phyloP scores from a whole-genome alignment of 768 basidiomycete genomes.

The Strobilomyces confusus region DNA sequence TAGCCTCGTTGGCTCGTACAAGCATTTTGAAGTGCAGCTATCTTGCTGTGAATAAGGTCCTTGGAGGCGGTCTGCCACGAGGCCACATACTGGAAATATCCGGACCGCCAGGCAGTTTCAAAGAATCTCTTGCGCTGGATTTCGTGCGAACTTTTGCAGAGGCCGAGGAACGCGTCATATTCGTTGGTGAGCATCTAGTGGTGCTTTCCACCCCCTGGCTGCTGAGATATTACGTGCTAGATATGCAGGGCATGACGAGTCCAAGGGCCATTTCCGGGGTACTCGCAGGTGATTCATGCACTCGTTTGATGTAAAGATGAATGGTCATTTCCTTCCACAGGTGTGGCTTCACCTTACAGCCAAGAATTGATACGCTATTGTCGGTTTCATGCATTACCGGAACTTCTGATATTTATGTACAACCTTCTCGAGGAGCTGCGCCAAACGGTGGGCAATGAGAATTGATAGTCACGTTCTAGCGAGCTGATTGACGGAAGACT shows the following conservation, averaged over 20 bases:
- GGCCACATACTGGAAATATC: slow-evolving; percentile 70
- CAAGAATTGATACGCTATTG: slow-evolving; percentile 23
- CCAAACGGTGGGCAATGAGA: slow-evolving; percentile 41
- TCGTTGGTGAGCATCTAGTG: slow-evolving; percentile 48
- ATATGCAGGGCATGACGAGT: slow-evolving; percentile 47
- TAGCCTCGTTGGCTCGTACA: too few species aligned
- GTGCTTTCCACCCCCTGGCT: neutral
- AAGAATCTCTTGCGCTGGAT: slow-evolving; percentile 50
- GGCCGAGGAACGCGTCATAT: slow-evolving; percentile 50
- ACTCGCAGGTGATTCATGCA: slow-evolving; percentile 21
- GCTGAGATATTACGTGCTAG: slow-evolving; percentile 25
- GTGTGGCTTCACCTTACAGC: slow-evolving; percentile 35
- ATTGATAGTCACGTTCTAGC: slow-evolving; percentile 5
- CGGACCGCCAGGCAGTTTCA: slow-evolving; percentile 70
- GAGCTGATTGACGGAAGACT: slow-evolving; percentile 31
- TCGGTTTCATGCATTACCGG: slow-evolving; percentile 44
- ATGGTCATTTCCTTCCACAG: slow-evolving; percentile 30
- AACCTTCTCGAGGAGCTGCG: slow-evolving; percentile 47
- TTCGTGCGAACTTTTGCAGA: slow-evolving; percentile 48
- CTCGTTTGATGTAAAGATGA: slow-evolving; percentile 7
- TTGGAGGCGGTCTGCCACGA: slow-evolving; percentile 58
- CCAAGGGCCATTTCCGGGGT: slow-evolving; percentile 34
- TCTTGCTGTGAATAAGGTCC: slow-evolving; percentile 50
- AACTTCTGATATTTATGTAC: slow-evolving; percentile 57
- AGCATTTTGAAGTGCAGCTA: slow-evolving; percentile 30